Base-by-base conservation (phyloP, 1,284 basidiomycete genomes). In the Rhizoctonia solani region DNA sequence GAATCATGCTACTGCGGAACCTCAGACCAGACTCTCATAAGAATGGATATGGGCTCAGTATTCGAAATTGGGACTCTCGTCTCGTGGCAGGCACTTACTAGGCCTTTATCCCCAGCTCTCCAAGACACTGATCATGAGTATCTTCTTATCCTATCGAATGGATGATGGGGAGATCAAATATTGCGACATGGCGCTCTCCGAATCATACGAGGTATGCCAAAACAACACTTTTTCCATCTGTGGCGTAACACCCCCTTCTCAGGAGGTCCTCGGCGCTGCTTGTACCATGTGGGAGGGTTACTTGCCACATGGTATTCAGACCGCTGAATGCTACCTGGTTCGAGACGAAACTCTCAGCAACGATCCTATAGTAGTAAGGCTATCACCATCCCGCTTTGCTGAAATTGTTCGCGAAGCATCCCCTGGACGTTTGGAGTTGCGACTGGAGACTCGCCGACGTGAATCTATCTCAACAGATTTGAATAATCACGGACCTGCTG, bases 191-290 rank as follows among this genome's bases (percentile, higher is more conserved):
- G 30, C 37, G 2, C n/a, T 29, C 11, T 44, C 50, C 1, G 61
- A 65, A 25, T 53, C 61, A 1, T 65, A 65, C 39, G 34, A 54
- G 37, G 61, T 65, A 25, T 16, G 61, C 34, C 29, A 14, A 19
- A 11, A 1, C 9, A 19, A 9, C 61, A 32, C 29, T 19, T 1
- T 19, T 11, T 46, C 6, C 8, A 46, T 46, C 19, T 6, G 21
- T 46, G 8, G 37, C 37, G 11, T 21, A 19, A 46, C 44, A 23
- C 47, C 1, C 14, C 16, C 2, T 27, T 16, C 59, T 8, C 21
- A 65, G 61, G 50, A 65, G 23, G 50, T 65, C n/a, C 21, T 65
- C 37, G 29, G 54, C 19, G 39, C 27, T 30, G 61, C 61, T 2
- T 65, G 61, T 50, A 46, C 53, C 3, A 39, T 39, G n/a, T 65